Conservation (phyloP, 2,329 filamentous ascomycete genomes). For the Penicillium sp. region DNA sequence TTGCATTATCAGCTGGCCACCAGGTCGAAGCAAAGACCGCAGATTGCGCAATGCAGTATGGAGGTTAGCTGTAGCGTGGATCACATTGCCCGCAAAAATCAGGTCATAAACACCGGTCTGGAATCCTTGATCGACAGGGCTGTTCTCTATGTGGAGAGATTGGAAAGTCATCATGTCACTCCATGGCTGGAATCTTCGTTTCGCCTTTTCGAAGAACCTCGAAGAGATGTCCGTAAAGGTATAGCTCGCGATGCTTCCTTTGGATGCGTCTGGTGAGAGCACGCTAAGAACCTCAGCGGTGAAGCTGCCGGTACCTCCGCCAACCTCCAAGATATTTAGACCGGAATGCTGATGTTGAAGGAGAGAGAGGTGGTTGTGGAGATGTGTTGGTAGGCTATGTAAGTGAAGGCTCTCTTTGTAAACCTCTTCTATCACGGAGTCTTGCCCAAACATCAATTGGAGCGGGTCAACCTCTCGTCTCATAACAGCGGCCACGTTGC, state of each 20-base stretch:
- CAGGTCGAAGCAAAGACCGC: constrained; percentile 17
- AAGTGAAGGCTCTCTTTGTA: constrained; percentile 30
- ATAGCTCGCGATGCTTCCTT: constrained; percentile 20
- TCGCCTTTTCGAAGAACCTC: constrained; percentile 30
- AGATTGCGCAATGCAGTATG: constrained; percentile 12
- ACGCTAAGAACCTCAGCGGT: constrained; percentile 22
- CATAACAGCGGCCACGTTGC: constrained; percentile 30
- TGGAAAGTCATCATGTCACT: constrained; percentile 29
- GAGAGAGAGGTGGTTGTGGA: constrained; percentile 19
- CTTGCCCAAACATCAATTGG: constrained; percentile 35
- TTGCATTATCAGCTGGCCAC: constrained; percentile 24
- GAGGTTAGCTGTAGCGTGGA: constrained; percentile 32
- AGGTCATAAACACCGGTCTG: constrained; percentile 31
- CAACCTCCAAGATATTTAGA: constrained; percentile 26
- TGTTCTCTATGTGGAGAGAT: constrained; percentile 29
- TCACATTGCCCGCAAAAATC: constrained; percentile 35
- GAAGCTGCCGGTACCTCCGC: constrained; percentile 32
- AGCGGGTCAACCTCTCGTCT: constrained; percentile 31
- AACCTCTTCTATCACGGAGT: constrained; percentile 29
- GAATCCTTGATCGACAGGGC: constrained; percentile 31
- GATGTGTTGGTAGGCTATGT: constrained; percentile 21
- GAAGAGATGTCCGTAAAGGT: constrained; percentile 35
- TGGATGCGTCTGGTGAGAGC: constrained; percentile 8
- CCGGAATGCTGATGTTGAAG: constrained; percentile 21
- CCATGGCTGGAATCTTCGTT: constrained; percentile 24